These are phyloP conservation scores for Neurospora discreta DNA, from an alignment of 495 filamentous ascomycete species.

Conservation along the genomic window DNA sequence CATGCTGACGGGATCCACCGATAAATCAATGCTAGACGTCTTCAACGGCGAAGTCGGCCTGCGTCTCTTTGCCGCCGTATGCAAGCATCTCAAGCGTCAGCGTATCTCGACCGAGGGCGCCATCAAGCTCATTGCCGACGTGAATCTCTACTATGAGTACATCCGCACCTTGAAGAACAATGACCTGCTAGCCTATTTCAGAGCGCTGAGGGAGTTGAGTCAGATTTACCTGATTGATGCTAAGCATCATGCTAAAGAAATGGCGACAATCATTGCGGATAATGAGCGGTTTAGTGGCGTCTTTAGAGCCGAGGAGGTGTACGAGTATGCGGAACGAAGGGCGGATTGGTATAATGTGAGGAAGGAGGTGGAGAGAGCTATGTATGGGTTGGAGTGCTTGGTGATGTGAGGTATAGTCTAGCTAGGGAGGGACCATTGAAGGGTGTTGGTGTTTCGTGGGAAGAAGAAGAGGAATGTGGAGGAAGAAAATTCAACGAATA, in stretches of 20 bases:
- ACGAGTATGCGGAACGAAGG: constrained; percentile 87
- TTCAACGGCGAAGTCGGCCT: constrained; percentile 98
- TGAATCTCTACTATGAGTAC: constrained; percentile 87
- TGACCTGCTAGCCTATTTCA: constrained; percentile 79
- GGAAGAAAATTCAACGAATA: no score
- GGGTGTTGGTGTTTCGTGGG: not conserved
- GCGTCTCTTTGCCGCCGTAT: constrained; percentile 77
- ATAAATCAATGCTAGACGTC: constrained; percentile 95
- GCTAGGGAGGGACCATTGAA: not conserved
- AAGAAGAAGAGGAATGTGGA: not conserved
- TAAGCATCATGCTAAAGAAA: constrained; percentile 82
- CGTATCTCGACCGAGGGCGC: constrained; percentile 83
- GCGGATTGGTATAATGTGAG: constrained; percentile 91
- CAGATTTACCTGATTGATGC: constrained; percentile 93
- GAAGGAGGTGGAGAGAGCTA: constrained; percentile 81
- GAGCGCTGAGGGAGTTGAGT: constrained; percentile 78
- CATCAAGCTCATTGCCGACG: constrained; percentile 87
- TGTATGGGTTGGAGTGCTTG: constrained; percentile 90
- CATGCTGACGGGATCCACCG: constrained; percentile 85
- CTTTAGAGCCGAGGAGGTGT: constrained; percentile 91
- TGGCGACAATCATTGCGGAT: constrained; percentile 91
- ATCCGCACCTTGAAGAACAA: constrained; percentile 69
- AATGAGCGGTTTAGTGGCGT: constrained; percentile 80
- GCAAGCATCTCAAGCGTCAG: constrained; percentile 96
- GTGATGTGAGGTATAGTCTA: constrained; percentile 63